Evolutionary conservation across 441 rosid genomes (phyloP).

Genomic region (Pelargonium citronellum): DNA sequence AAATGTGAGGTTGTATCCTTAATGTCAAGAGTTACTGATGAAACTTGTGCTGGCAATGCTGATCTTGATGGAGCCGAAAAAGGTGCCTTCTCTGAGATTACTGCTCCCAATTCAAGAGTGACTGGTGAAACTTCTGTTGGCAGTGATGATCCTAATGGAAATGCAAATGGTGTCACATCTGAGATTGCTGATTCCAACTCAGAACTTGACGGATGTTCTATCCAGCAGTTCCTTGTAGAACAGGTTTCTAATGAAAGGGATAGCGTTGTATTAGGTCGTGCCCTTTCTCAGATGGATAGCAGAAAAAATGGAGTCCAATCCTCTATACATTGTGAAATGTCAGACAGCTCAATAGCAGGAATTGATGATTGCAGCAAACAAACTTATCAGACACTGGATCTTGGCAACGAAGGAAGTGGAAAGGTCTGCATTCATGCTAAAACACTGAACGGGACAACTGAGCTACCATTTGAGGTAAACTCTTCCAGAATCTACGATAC

Average conservation of each 20-base stretch:
- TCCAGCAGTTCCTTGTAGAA: conserved; percentile 24
- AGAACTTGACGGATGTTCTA: conserved; percentile 25
- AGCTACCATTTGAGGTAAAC: conserved; percentile 42
- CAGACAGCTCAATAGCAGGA: conserved; percentile 27
- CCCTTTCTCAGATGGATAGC: conserved; percentile 27
- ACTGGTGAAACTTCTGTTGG: neutral
- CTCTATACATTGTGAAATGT: conserved; percentile 28
- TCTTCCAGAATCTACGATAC: conserved; percentile 13
- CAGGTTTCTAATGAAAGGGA: conserved; percentile 23
- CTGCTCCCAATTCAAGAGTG: conserved; percentile 19
- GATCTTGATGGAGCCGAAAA: conserved; percentile 18
- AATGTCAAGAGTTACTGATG: conserved; percentile 30
- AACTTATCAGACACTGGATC: conserved; percentile 26
- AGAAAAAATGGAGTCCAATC: conserved; percentile 29
- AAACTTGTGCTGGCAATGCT: conserved; percentile 17
- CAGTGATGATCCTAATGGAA: conserved; percentile 18
- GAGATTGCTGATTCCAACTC: conserved; percentile 21
- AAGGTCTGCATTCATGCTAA: conserved; percentile 31
- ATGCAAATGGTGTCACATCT: conserved; percentile 14
- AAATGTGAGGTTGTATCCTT: conserved; percentile 29
- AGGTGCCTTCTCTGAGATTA: conserved; percentile 16
- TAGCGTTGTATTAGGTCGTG: conserved; percentile 20
- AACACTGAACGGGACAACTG: conserved; percentile 25
- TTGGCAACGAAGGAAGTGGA: conserved; percentile 32
- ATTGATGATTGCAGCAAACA: conserved; percentile 27